Evolutionary conservation across 805 yeast species (phyloP).

Genomic region (Jamesozyma jinghongensis): DNA sequence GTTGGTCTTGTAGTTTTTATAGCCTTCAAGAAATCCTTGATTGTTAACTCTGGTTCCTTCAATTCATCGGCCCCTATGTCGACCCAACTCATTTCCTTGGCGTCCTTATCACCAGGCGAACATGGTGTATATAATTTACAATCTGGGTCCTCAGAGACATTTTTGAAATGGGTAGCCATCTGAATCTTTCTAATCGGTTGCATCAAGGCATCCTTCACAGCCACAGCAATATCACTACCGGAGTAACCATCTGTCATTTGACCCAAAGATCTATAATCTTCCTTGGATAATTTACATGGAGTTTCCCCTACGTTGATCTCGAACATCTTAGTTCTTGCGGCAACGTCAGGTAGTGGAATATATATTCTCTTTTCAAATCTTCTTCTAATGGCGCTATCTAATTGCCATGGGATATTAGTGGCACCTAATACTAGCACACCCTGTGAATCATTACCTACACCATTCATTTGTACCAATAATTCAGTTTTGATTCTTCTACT

Average conservation of each 20-base stretch:
- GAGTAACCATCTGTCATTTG: constrained; percentile 96
- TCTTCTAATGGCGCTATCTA: constrained; percentile 94
- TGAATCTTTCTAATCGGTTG: constrained; percentile 95
- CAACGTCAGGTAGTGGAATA: constrained; percentile 89
- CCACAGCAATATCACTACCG: constrained; percentile 95
- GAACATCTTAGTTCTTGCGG: constrained; percentile 88
- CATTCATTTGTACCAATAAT: constrained; percentile 94
- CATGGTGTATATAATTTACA: constrained; percentile 67
- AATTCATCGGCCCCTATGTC: constrained; percentile 83
- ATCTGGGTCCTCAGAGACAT: constrained; percentile 35
- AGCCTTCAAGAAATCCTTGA: constrained; percentile 90
- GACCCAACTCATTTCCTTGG: constrained; percentile 88
- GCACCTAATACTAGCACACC: constrained; percentile 96
- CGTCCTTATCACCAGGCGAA: constrained; percentile 90
- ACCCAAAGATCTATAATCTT: constrained; percentile 70
- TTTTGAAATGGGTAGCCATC: constrained; percentile 89
- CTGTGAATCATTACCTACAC: constrained; percentile 89
- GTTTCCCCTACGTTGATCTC: constrained; percentile 86
- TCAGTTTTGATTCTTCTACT: constrained; percentile 94
- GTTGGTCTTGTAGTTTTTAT: constrained; percentile 90
- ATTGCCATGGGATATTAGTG: constrained; percentile 97
- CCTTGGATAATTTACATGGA: constrained; percentile 65
- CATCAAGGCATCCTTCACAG: constrained; percentile 95
- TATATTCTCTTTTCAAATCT: constrained; percentile 93
- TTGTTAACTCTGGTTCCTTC: constrained; percentile 78